These are phyloP conservation scores for Podospora pseudocomata DNA, from an alignment of 495 filamentous ascomycete species.

Conservation along the genomic window DNA sequence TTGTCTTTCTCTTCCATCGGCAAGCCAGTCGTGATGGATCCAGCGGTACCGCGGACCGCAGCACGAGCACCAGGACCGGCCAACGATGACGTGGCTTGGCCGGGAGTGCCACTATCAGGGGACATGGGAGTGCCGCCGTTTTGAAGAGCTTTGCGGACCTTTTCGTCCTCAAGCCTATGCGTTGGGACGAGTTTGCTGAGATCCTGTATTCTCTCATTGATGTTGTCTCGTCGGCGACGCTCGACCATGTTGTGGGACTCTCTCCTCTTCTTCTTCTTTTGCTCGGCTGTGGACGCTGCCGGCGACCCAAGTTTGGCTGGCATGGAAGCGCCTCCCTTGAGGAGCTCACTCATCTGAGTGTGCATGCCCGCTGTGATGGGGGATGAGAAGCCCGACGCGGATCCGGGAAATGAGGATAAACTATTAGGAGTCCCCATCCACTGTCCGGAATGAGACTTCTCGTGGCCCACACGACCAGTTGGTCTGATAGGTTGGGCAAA, in stretches of 20 bases:
- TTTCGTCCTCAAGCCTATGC: constrained; percentile 94
- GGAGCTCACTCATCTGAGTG: constrained; percentile 49
- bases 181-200: constrained; percentile 87
- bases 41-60: constrained; percentile 60
- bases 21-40: constrained; percentile 85
- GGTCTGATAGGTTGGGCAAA: constrained; percentile 70
- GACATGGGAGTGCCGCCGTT: constrained; percentile 54
- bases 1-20: constrained; percentile 97
- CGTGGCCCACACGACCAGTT: constrained; percentile 62
- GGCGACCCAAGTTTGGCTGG: constrained; percentile 49
- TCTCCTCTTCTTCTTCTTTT: constrained; percentile 81
- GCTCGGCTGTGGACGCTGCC: constrained; percentile 58
- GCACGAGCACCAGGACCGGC: constrained; percentile 81
- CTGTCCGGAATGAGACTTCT: constrained; percentile 76
- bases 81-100: constrained; percentile 82
- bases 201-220: constrained; percentile 97
- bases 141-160: constrained; percentile 87
- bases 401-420: constrained; percentile 68
- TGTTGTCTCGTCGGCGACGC: constrained; percentile 90
- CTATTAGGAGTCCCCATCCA: constrained; percentile 77
- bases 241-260: constrained; percentile 97
- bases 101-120: constrained; percentile 39
- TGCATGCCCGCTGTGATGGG: constrained; percentile 52
- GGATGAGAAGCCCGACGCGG: constrained; percentile 66
- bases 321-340: constrained; percentile 55